Conservation (phyloP, 1,139 yeast genomes). For the Cylindricascospora bacillispora region DNA sequence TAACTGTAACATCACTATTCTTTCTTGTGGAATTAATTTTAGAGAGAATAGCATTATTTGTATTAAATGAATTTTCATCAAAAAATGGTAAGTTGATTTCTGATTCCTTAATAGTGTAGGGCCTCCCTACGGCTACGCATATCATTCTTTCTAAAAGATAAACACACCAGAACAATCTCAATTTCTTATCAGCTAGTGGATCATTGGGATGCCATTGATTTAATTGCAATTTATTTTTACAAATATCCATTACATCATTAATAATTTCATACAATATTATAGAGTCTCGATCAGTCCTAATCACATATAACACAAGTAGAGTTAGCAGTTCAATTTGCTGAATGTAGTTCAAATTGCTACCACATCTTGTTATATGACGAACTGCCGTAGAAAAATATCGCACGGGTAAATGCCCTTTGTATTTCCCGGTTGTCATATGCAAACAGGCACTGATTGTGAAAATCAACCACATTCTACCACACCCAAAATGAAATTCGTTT, state of each 20-base stretch:
- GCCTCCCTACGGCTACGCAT: conserved; percentile 43
- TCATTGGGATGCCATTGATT: conserved; percentile 30
- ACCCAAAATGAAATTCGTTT: conserved; percentile 34
- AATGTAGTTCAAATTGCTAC: conserved; percentile 27
- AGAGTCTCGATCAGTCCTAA: conserved; percentile 46
- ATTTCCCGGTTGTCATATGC: conserved; percentile 38
- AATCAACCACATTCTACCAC: conserved; percentile 39
- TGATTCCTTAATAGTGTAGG: conserved; percentile 35
- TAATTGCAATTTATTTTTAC: conserved; percentile 27
- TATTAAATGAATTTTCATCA: conserved; percentile 17
- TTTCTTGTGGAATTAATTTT: conserved; percentile 2
- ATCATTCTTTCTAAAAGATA: conserved; percentile 44
- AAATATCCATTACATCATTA: conserved; percentile 35
- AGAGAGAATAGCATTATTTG: conserved; percentile 5
- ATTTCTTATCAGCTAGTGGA: conserved; percentile 26
- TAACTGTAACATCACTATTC: too few species aligned
- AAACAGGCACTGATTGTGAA: conserved; percentile 38
- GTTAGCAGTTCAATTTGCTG: conserved; percentile 39
- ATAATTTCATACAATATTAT: conserved; percentile 38
- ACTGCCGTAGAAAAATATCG: conserved; percentile 43
- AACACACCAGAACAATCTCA: conserved; percentile 48
- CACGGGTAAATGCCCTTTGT: conserved; percentile 37
- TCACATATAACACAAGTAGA: conserved; percentile 37
- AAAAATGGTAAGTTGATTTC: conserved; percentile 39
- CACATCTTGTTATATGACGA: conserved; percentile 37